Base-by-base conservation (phyloP, 2,329 filamentous ascomycete species). In the Purpureocillium takamizusanense region DNA sequence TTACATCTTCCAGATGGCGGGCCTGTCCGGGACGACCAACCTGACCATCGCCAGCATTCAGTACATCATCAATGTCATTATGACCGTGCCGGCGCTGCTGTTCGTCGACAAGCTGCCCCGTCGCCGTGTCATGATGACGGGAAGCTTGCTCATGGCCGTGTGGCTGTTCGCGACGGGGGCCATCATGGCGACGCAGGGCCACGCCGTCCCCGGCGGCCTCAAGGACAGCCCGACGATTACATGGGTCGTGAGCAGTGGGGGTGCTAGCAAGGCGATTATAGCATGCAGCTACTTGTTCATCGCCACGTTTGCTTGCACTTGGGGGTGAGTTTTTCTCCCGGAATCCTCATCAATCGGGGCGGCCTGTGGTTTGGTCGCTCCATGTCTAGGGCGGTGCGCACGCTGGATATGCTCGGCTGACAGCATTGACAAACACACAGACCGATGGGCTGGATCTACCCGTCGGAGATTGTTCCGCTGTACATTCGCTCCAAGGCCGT, bases 281-380 rank as follows among this genome's bases (percentile, higher is more conserved):
- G 75, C 76, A 3, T 76, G 69, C 44, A 79, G 75, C 0, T 82
- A 80, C 49, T 68, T 72, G 31, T 71, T 78, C 36, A 72, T 77
- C 9, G 72, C 72, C 2, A 52, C 51, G 3, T 53, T 48, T 23
- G 51, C 50, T 4, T 48, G 55, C 1, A 62, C 59, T 9, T 60
- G 57, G 57, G 61, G 43, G 31, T 33, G 17, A 15, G 31, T 33
- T 33, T 33, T 7, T 12, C 15, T 18, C 4, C n/a, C n/a, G n/a
- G n/a, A n/a, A n/a, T n/a, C n/a, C n/a, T n/a, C n/a, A n/a, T n/a
- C n/a, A n/a, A n/a, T n/a, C n/a, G n/a, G n/a, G n/a, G n/a, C n/a
- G n/a, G n/a, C n/a, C n/a, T n/a, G n/a, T n/a, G n/a, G n/a, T n/a
- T n/a, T n/a, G n/a, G n/a, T n/a, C n/a, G n/a, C n/a, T n/a, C n/a